A percentile compares a stretch with the other conserved stretches of the same genome.
These are phyloP conservation scores for Perilla frutescens DNA, from an alignment of 257 asterid genomes.

Conservation along the genomic window DNA sequence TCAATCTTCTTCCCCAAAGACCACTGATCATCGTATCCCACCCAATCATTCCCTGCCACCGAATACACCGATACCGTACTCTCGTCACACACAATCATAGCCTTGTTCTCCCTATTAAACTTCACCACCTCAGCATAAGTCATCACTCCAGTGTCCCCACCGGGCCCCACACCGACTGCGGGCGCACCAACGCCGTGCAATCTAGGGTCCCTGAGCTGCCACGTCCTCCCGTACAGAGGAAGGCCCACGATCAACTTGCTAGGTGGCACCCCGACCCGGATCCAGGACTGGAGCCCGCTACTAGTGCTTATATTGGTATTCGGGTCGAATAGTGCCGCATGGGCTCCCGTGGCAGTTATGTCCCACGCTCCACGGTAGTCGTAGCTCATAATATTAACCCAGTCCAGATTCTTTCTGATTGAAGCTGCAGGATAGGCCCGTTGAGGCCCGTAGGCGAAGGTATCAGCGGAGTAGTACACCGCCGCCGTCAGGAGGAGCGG, in stretches of 20 bases:
- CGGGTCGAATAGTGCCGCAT: conserved; percentile 68
- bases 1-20: conserved; percentile 47
- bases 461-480: conserved; percentile 67
- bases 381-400: conserved; percentile 77
- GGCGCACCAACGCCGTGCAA: conserved; percentile 63
- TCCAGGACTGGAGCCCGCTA: conserved; percentile 71
- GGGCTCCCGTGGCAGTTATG: conserved; percentile 64
- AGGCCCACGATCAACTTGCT: conserved; percentile 75
- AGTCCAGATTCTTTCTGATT: conserved; percentile 61
- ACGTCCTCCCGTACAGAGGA: conserved; percentile 78
- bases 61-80: conserved; percentile 67
- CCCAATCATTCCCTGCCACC: conserved; percentile 65
- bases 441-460: conserved; percentile 38
- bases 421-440: conserved; percentile 67
- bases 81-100: conserved; percentile 57
- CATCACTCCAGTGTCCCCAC: conserved; percentile 51
- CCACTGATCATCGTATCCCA: conserved; percentile 71
- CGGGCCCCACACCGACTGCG: conserved; percentile 70
- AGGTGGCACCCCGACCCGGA: conserved; percentile 57
- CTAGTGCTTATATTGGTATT: conserved; percentile 67
- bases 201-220: conserved; percentile 62
- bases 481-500: conserved; percentile 83
- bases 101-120: conserved; percentile 52
- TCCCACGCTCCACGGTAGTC: conserved; percentile 83
- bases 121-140: conserved; percentile 59